Conservation (phyloP, 2,329 filamentous ascomycete species). For the Aspergillus sp. region DNA sequence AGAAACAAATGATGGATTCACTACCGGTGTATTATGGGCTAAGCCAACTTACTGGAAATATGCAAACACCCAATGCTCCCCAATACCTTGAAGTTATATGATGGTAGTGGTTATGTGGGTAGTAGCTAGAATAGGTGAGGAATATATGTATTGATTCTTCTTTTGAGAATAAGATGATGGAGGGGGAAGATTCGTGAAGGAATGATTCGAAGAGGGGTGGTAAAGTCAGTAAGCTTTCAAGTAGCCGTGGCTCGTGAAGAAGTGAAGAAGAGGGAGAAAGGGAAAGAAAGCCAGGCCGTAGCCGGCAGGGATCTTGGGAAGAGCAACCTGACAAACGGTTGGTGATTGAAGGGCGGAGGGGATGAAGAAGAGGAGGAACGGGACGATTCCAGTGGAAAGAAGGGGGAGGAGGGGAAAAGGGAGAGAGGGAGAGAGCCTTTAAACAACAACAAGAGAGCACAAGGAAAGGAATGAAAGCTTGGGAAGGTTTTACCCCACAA, state of each 20-base stretch:
- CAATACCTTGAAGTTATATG: not conserved
- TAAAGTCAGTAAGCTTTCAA: not conserved
- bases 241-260: not conserved
- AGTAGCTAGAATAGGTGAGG: too few relatives aligned
- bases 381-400: constrained; percentile 1
- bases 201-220: not conserved
- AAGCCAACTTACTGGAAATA: not conserved
- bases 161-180: not conserved
- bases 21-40: too few relatives aligned
- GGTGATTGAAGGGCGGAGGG: too few relatives aligned
- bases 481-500: constrained; percentile 20
- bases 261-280: not conserved
- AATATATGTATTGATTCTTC: too few relatives aligned
- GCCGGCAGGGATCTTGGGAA: not conserved
- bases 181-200: not conserved
- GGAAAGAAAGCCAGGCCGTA: not conserved
- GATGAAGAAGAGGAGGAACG: not conserved
- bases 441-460: not conserved
- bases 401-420: constrained; percentile 1
- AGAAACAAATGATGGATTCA: not conserved
- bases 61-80: not conserved
- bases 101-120: not conserved
- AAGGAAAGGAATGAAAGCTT: not conserved
- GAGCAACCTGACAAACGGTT: not conserved
- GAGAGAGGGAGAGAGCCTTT: not conserved